These are phyloP conservation scores for Aquanectria penicillioides DNA, from an alignment of 2,329 filamentous ascomycete genomes.

Conservation along the genomic window DNA sequence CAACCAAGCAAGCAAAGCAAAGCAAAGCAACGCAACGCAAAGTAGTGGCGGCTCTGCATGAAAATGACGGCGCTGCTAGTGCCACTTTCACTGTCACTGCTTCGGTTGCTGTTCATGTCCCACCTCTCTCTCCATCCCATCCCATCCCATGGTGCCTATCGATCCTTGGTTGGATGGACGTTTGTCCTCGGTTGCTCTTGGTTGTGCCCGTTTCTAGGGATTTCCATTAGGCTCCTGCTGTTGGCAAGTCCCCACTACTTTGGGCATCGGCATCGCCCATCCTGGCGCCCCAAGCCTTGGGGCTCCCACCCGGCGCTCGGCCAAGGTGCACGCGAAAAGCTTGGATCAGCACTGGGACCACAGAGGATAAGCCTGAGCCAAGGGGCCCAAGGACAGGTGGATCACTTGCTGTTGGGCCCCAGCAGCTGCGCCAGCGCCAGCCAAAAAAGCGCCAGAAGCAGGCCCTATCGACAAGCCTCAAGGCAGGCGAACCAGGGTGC, in stretches of 20 bases:
- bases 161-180: constrained; percentile 12
- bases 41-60: constrained; percentile 33
- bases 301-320: constrained; percentile 9
- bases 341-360: constrained; percentile 13
- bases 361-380: constrained; percentile 12
- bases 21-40: no score
- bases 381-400: constrained; percentile 20
- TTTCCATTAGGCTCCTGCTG: constrained; percentile 33
- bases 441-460: constrained; percentile 36
- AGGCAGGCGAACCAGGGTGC: constrained; percentile 35
- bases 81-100: constrained; percentile 17
- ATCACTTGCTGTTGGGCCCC: constrained; percentile 29
- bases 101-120: neutral
- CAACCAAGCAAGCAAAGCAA: constrained; percentile 28
- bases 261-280: constrained; percentile 33
- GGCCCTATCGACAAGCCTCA: constrained; percentile 30
- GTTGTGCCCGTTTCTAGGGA: constrained; percentile 27
- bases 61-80: constrained; percentile 30
- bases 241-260: constrained; percentile 24
- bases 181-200: constrained; percentile 11
- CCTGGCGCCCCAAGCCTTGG: constrained; percentile 34
- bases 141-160: no score
- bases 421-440: constrained; percentile 35
- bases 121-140: neutral
- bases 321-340: constrained; percentile 11